Base-by-base conservation (phyloP, 305 asterid species). In the Rubia balearica region DNA sequence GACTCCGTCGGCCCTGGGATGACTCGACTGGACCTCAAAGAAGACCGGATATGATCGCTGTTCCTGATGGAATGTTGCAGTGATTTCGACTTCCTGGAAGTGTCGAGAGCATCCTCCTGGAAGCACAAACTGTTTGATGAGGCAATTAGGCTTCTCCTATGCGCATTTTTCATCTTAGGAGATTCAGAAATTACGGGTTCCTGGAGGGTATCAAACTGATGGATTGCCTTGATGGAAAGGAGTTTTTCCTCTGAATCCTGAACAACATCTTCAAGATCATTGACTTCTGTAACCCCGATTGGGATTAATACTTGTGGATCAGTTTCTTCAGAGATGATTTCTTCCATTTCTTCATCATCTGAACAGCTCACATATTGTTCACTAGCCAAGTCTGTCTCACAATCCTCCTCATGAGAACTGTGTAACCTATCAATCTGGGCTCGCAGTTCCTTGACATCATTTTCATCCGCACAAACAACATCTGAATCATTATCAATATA, bases 171-270 rank as follows among this genome's bases (percentile, higher is more conserved):
- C 12, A 94, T 83, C 78, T 91, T 91, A 40, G 98, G 99, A 36
- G 98, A 88, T 76, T 94, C 99, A 3, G 98, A 89, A 71, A 89
- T 75, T 63, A 81, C 77, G 4, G 92, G 99, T 61, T 73, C 99
- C 71, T 82, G 87, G 67, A 94, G 91, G 71, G 45, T 76, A 57
- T 84, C 75, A 65, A 87, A 78, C 70, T 77, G 84, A 71, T 63
- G 78, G 71, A 73, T 33, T 69, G 82, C 74, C 40, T 68, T 66
- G 65, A 86, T 84, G 69, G 81, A 78, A 80, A 90, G 82, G 66
- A 80, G 79, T 61, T 67, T 60, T 22, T 16, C 62, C 21, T 73
- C 68, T 51, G 84, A 71, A 7, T 27, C 73, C 68, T 70, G 69
- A 24, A 66, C 53, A 38, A 61, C 53, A 27, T 59, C 67, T 10